Conservation (phyloP, 2,329 filamentous ascomycete species). For the Fonsecaea pedrosoi region DNA sequence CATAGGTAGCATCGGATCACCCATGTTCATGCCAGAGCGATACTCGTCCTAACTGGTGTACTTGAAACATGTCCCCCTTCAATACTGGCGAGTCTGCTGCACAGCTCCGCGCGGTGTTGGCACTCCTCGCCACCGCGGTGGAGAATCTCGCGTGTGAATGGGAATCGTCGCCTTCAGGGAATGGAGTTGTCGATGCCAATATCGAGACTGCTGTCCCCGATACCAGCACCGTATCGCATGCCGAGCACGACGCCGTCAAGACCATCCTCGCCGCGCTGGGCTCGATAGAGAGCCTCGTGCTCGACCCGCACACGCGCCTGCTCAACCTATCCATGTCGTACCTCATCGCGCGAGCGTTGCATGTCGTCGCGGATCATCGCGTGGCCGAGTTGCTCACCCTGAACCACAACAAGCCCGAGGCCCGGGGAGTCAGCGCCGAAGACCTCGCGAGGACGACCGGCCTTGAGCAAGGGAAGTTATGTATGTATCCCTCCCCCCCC, state of each 20-base stretch:
- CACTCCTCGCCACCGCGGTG: neutral
- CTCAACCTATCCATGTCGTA: constrained; percentile 17
- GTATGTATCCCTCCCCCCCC: neutral
- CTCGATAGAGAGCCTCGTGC: constrained; percentile 19
- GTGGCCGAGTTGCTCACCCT: constrained; percentile 13
- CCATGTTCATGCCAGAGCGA: too few species aligned
- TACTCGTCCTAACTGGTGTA: too few species aligned
- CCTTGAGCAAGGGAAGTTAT: constrained; percentile 1
- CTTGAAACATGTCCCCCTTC: neutral
- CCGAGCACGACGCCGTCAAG: constrained; percentile 18
- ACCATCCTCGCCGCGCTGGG: constrained; percentile 16
- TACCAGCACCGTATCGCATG: constrained; percentile 8
- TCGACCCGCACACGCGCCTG: constrained; percentile 16
- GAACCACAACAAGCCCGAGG: too few species aligned
- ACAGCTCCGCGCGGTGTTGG: constrained; percentile 4
- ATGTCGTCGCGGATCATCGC: constrained; percentile 19
- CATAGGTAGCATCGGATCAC: too few species aligned
- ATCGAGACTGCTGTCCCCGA: neutral
- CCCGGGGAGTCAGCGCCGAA: neutral
- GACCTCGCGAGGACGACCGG: constrained; percentile 6
- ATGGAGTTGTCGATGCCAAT: neutral
- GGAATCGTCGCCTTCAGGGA: neutral
- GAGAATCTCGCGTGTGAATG: constrained; percentile 1
- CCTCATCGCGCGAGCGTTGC: constrained; percentile 14
- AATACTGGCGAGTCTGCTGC: neutral